A percentile compares a stretch with the other conserved stretches of the same genome.
phyloP scores from a whole-genome alignment of 495 filamentous ascomycete species.

The Trichoderma reesei region DNA sequence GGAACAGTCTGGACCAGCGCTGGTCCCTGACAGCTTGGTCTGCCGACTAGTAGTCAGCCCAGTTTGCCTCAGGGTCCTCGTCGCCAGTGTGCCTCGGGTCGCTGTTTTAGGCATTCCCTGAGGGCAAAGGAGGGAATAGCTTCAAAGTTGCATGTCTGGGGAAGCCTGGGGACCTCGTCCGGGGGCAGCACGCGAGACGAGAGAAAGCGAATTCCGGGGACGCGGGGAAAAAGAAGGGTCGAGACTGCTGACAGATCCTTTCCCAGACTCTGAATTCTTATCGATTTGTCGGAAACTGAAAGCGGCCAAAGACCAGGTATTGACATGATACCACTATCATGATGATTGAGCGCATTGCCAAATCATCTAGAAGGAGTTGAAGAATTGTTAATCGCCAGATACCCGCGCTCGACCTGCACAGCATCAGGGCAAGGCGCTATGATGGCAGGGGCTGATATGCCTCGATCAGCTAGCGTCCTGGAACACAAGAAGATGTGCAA shows the following conservation, averaged over 20 bases:
- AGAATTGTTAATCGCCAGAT: background rate
- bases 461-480: background rate
- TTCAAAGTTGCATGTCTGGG: background rate
- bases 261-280: background rate
- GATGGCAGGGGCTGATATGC: background rate
- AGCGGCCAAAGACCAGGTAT: background rate
- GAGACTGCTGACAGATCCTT: background rate
- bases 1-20: background rate
- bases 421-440: background rate
- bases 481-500: background rate
- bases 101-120: background rate
- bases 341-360: background rate
- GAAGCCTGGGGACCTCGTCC: background rate
- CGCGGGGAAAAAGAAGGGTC: background rate
- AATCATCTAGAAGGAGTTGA: background rate
- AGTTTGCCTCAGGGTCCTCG: background rate
- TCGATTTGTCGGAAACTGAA: background rate
- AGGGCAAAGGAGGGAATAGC: background rate
- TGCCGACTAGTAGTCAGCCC: background rate
- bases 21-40: background rate
- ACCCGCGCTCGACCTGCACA: background rate
- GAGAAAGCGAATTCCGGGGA: background rate
- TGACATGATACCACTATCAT: background rate
- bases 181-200: constrained; percentile 4
- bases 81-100: background rate